Base-by-base conservation (phyloP, 2,329 filamentous ascomycete genomes). In the Pseudogymnoascus verrucosus region DNA sequence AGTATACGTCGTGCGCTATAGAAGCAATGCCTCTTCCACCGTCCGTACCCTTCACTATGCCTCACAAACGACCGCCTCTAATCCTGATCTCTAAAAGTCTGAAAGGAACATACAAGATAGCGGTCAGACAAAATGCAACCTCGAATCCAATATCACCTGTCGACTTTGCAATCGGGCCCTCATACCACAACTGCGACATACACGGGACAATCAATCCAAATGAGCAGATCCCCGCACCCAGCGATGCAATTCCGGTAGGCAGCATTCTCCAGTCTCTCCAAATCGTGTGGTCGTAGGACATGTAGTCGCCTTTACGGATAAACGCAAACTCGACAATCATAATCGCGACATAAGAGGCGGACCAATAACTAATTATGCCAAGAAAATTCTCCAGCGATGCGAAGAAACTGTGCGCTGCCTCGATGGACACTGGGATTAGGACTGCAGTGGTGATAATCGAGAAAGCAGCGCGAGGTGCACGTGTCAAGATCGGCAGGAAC, bases 61-160 rank as follows among this genome's bases (percentile, higher is more conserved):
- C 16, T 36, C 23, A 54, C 12, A 62, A 51, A 14, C 37, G 34
- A n/a, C 39, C 19, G 10, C 71, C 71, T 26, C 67, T 68, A 8
- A 71, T 26, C 64, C 68, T 71, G 66, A 70, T 74, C 71, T 81
- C 79, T 42, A 77, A 21, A 60, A 68, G 69, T 37, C 79, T 71
- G 39, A 80, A 69, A 3, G 78, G 78, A 5, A 79, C 64, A 66
- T 81, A 81, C 23, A 80, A 66, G 63, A 78, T 47, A n/a, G 73
- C 73, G 7, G 76, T 77, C 10, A 80, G 70, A 28, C 78, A 77
- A 69, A 88, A 82, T 0, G 85, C 85, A 71, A 86, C 74, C 75
- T 89, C 86, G 64, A 89, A 87, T 0, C 86, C 86, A 71, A 89
- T 82, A 67, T 89, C 85, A 0, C 86, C 86, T 10, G 84, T 85